These are phyloP conservation scores for Papiliotrema nemorosa DNA, from an alignment of 1,284 basidiomycete species.

Conservation along the genomic window DNA sequence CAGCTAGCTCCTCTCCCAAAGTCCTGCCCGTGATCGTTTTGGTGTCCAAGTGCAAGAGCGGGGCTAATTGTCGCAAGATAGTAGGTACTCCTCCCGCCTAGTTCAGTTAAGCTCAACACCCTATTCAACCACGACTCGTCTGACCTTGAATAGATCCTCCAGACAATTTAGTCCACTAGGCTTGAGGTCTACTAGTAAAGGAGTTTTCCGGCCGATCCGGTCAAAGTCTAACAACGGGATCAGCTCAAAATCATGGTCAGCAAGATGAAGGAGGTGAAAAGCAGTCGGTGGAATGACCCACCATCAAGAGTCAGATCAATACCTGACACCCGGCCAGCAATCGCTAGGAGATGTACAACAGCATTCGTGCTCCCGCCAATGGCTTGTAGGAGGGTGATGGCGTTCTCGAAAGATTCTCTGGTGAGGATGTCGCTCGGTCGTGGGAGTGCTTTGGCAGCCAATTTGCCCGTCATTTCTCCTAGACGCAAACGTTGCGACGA, in stretches of 20 bases:
- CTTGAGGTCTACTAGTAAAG: conserved; percentile 51
- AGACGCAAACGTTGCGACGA: conserved; percentile 39
- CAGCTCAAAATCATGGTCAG: not conserved
- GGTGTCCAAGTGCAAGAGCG: conserved; percentile 36
- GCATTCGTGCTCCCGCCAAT: conserved; percentile 53
- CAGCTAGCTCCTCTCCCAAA: conserved; percentile 39
- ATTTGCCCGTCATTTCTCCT: conserved; percentile 35
- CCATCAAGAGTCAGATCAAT: conserved; percentile 49
- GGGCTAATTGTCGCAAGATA: conserved; percentile 25
- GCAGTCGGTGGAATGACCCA: too few species aligned
- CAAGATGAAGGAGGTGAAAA: too few species aligned
- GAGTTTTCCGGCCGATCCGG: conserved; percentile 45
- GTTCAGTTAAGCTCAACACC: not conserved
- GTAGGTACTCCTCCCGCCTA: conserved; percentile 50
- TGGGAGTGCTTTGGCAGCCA: conserved; percentile 19
- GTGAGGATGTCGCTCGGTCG: conserved; percentile 50
- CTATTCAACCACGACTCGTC: not conserved
- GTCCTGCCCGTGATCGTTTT: conserved; percentile 45
- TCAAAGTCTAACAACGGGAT: conserved; percentile 38
- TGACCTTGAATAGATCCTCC: conserved; percentile 50
- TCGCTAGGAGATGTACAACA: conserved; percentile 51
- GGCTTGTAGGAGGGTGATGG: conserved; percentile 50
- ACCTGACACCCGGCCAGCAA: conserved; percentile 47
- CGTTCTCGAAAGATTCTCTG: conserved; percentile 50
- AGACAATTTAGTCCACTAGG: conserved; percentile 51